These are phyloP conservation scores for Aspergillus bombycis DNA, from an alignment of 2,329 filamentous ascomycete genomes.

Conservation along the genomic window DNA sequence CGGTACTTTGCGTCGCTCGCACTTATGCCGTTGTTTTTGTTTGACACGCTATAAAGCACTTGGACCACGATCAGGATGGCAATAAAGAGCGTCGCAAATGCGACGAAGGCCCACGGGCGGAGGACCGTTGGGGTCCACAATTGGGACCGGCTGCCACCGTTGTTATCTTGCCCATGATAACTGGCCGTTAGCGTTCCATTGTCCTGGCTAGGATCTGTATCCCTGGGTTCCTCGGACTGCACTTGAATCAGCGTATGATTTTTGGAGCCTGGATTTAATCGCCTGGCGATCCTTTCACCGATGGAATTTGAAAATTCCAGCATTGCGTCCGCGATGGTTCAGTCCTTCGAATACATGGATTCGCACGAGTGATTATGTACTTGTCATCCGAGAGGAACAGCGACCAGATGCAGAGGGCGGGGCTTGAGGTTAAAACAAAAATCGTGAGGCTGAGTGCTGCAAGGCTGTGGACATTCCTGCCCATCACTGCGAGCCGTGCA, in stretches of 20 bases:
- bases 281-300: background rate
- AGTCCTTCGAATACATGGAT: background rate
- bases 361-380: background rate
- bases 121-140: constrained; percentile 1
- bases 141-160: background rate
- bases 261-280: background rate
- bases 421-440: background rate
- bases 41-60: constrained; percentile 5
- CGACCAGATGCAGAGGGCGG: background rate
- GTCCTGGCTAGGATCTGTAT: background rate
- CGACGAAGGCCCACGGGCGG: background rate
- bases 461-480: background rate
- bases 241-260: background rate
- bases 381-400: background rate
- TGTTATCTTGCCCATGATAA: background rate
- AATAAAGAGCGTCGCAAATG: constrained; percentile 11
- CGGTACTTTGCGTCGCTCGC: constrained; percentile 2
- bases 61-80: background rate
- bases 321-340: background rate
- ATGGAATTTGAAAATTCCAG: background rate
- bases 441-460: background rate
- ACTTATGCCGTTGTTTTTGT: constrained; percentile 1
- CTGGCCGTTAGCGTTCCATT: background rate
- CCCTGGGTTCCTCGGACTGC: background rate
- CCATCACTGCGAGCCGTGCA: background rate